Base-by-base conservation (phyloP, 768 basidiomycete genomes). In the Mycena sanguinolenta region DNA sequence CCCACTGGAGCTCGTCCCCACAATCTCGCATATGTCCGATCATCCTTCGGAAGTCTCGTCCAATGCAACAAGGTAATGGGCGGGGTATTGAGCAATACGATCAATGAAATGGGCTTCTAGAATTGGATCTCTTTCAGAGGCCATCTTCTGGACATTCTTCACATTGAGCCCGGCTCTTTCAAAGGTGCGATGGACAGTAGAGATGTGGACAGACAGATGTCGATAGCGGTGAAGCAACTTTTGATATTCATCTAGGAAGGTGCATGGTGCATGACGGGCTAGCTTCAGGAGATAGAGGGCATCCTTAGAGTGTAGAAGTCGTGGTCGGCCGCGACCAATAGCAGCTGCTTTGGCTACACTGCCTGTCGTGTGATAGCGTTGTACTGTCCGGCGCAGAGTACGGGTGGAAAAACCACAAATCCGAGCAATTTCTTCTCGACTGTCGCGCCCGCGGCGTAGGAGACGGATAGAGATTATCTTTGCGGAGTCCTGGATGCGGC, bases 21-120 rank as follows among this genome's bases (percentile, higher is more conserved):
- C 6, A 73, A 27, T 8, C 71, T 58, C 25, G 74, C 69, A 62
- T 74, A 76, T 23, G 76, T 78, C 1, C 68, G 65, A 53, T 80
- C 75, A 55, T 81, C 77, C 68, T 79, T 80, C 27, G 74, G n/a
- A 77, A 21, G 74, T 72, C 55, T 80, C 75, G 63, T 80, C 79
- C 60, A 81, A 58, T n/a, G 62, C 69, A 28, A 69, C 62, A 14
- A 69, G 44, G n/a, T 69, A 63, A n/a, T 63, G 34, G 9, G 69
- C 58, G 13, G 57, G 63, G 38, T 65, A 63, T 3, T 71, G 60
- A 12, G 65, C 50, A 38, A 75, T 71, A 42, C 57, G 58, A 44
- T 38, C 14, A 38, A 71, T 52, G 28, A 64, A 75, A 46, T 63
- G 34, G 36, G 68, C 68, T 19, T 62, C 64, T 21, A 21, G 25